These are phyloP conservation scores for Magnaporthiopsis incrustans DNA, from an alignment of 2,329 filamentous ascomycete species.

Conservation along the genomic window DNA sequence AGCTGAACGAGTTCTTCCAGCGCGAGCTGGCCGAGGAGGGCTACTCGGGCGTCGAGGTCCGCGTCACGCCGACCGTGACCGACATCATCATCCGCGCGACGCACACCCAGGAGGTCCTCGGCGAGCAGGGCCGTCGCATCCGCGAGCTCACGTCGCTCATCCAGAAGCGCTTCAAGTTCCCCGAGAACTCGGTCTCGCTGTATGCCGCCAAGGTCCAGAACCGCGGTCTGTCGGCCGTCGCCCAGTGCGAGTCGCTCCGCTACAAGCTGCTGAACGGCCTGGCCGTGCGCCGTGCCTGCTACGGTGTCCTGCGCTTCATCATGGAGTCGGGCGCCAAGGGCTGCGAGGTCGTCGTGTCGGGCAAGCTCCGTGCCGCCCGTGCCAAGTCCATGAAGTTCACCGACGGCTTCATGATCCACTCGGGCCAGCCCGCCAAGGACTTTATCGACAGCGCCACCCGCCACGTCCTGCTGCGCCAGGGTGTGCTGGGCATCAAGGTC, in stretches of 20 bases:
- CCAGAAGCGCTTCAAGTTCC: slow-evolving; percentile 99
- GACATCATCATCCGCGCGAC: slow-evolving; percentile 99
- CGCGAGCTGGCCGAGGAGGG: slow-evolving; percentile 99
- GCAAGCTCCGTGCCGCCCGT: slow-evolving; percentile 97
- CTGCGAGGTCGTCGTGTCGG: slow-evolving; percentile 98
- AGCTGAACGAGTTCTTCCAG: slow-evolving; percentile 99
- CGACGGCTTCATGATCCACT: slow-evolving; percentile 99
- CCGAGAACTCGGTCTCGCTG: slow-evolving; percentile 98
- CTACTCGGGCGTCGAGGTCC: slow-evolving; percentile 99
- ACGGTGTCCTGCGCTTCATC: slow-evolving; percentile 99
- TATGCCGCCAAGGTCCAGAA: slow-evolving; percentile 99
- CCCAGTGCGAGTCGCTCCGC: slow-evolving; percentile 99
- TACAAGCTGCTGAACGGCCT: slow-evolving; percentile 99
- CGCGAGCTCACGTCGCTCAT: slow-evolving; percentile 99
- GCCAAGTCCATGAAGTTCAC: slow-evolving; percentile 99
- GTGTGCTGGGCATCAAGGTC: slow-evolving; percentile 99
- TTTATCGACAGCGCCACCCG: slow-evolving; percentile 98
- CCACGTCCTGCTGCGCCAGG: slow-evolving; percentile 99
- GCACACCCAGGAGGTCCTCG: slow-evolving; percentile 99
- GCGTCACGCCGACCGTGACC: slow-evolving; percentile 98
- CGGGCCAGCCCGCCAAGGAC: slow-evolving; percentile 97
- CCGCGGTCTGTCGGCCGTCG: slow-evolving; percentile 98
- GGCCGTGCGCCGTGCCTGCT: slow-evolving; percentile 96
- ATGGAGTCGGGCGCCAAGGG: slow-evolving; percentile 99
- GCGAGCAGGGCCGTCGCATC: slow-evolving; percentile 99